phyloP scores from a whole-genome alignment of 257 asterid genomes.

The Salvia splendens region DNA sequence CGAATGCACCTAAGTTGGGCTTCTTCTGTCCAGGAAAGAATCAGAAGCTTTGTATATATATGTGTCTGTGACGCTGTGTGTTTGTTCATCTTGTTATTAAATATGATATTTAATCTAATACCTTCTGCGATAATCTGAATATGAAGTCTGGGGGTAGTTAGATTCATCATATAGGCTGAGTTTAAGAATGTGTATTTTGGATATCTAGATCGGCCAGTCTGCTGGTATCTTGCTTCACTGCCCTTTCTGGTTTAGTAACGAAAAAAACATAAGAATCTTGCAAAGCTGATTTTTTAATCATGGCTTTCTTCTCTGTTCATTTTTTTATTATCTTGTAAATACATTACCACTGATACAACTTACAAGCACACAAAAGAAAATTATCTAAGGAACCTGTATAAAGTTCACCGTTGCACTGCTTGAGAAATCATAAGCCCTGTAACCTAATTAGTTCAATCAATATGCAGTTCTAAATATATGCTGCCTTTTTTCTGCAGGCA shows the following conservation, averaged over 20 bases:
- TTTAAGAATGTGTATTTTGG: too few species aligned
- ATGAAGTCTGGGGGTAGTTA: background rate
- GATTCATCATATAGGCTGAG: background rate
- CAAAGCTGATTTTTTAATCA: constrained; percentile 3
- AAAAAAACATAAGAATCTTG: background rate
- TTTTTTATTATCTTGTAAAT: constrained; percentile 9
- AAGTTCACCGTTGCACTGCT: constrained; percentile 22
- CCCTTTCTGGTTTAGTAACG: background rate
- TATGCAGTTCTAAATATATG: constrained; percentile 23
- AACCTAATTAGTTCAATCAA: background rate
- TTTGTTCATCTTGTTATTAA: background rate
- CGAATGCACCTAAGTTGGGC: constrained; percentile 9
- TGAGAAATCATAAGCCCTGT: constrained; percentile 2
- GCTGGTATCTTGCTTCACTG: background rate
- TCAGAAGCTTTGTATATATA: constrained; percentile 1
- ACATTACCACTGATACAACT: constrained; percentile 12
- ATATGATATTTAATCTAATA: background rate
- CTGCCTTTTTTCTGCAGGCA: constrained; percentile 53
- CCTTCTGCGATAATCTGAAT: background rate
- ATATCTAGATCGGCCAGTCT: background rate
- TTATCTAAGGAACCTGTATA: constrained; percentile 19
- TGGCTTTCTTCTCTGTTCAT: constrained; percentile 21
- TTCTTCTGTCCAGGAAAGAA: constrained; percentile 14
- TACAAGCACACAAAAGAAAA: constrained; percentile 25
- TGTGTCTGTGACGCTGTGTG: background rate